phyloP scores from a whole-genome alignment of 2,329 filamentous ascomycete genomes.

The Calonectria hawksworthii region DNA sequence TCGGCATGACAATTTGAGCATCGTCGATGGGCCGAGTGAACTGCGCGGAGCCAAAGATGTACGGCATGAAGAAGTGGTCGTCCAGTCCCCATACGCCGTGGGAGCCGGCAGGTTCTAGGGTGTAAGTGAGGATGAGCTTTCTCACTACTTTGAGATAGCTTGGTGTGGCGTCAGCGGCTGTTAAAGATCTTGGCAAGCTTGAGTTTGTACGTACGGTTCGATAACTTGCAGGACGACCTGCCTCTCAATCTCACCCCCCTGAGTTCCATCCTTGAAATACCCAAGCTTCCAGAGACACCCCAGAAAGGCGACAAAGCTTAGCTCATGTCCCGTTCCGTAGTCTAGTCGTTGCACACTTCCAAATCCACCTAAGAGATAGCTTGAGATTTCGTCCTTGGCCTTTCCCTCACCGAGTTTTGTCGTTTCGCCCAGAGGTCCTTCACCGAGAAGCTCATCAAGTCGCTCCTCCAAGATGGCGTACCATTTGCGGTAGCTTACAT shows the following conservation, averaged over 20 bases:
- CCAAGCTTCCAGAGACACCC: conserved; percentile 92
- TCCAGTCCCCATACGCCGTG: conserved; percentile 99
- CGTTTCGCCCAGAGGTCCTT: conserved; percentile 48
- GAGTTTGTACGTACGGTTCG: conserved; percentile 75
- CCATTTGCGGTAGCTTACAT: conserved; percentile 91
- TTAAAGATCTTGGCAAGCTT: not conserved
- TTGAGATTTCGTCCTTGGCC: conserved; percentile 76
- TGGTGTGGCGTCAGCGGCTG: not conserved
- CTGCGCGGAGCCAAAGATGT: conserved; percentile 96
- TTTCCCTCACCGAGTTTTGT: conserved; percentile 53
- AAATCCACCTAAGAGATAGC: conserved; percentile 88
- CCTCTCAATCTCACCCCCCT: conserved; percentile 75
- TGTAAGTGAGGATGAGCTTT: conserved; percentile 89
- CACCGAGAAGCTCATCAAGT: conserved; percentile 55
- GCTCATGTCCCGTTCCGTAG: conserved; percentile 95
- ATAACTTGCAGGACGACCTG: conserved; percentile 86
- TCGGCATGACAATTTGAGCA: conserved; percentile 71
- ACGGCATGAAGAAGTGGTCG: conserved; percentile 94
- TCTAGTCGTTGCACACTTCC: conserved; percentile 91
- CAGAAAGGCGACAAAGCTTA: conserved; percentile 94
- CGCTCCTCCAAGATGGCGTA: conserved; percentile 76
- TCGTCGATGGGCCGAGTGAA: conserved; percentile 81
- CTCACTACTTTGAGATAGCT: conserved; percentile 87
- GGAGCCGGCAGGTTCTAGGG: conserved; percentile 92
- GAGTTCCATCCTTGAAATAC: conserved; percentile 73